These are phyloP conservation scores for Fomitopsis pinicola DNA, from an alignment of 1,284 basidiomycete genomes.

Conservation along the genomic window DNA sequence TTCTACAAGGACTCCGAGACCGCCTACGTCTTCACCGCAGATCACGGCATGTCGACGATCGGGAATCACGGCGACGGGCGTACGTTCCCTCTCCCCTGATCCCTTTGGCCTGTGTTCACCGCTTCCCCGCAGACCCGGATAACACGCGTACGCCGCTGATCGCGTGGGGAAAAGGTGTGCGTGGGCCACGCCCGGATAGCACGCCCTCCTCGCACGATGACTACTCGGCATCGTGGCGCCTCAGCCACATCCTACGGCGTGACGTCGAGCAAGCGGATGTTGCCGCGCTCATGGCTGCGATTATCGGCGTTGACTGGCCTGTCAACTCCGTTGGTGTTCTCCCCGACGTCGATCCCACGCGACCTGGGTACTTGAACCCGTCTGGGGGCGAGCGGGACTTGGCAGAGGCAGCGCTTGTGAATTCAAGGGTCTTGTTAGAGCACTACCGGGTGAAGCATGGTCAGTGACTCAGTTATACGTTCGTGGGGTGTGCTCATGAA, in stretches of 20 bases:
- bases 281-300: conserved; percentile 71
- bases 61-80: conserved; percentile 91
- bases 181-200: conserved; percentile 56
- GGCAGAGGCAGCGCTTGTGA: conserved; percentile 63
- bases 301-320: conserved; percentile 72
- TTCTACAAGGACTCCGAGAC: conserved; percentile 74
- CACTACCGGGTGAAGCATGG: conserved; percentile 81
- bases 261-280: conserved; percentile 88
- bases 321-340: conserved; percentile 75
- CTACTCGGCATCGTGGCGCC: conserved; percentile 63
- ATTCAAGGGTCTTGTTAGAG: conserved; percentile 73
- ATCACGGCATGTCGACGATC: conserved; percentile 88
- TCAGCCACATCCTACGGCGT: conserved; percentile 52
- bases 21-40: conserved; percentile 82
- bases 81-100: conserved; percentile 23
- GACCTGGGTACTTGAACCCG: conserved; percentile 49
- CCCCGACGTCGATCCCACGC: conserved; percentile 57
- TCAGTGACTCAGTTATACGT: conserved; percentile 18
- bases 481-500: not conserved
- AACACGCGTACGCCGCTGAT: conserved; percentile 84
- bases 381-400: conserved; percentile 34
- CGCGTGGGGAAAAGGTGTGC: conserved; percentile 80
- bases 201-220: conserved; percentile 59
- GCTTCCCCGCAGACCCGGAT: conserved; percentile 61
- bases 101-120: not conserved